phyloP scores from a whole-genome alignment of 2,329 filamentous ascomycete species.

The Anisogramma anomala region DNA sequence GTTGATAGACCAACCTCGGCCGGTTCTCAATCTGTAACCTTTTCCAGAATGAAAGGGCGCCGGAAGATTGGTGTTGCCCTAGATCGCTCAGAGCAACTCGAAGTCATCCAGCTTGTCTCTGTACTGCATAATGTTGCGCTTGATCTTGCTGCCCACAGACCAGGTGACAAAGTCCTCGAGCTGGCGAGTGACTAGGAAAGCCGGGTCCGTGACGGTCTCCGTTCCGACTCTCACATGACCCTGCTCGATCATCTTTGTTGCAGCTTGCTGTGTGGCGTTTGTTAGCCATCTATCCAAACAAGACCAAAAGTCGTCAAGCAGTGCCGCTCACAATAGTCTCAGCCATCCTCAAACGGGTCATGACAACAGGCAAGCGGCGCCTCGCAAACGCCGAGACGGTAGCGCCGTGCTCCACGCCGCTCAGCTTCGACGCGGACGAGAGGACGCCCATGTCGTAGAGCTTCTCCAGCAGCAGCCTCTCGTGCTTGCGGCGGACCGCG shows the following conservation, averaged over 20 bases:
- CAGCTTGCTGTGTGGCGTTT: constrained; percentile 42
- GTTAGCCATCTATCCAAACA: neutral
- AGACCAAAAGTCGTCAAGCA: neutral
- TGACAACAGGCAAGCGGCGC: constrained; percentile 73
- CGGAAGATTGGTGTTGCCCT: neutral
- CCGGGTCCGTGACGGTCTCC: constrained; percentile 80
- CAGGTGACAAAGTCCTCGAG: constrained; percentile 97
- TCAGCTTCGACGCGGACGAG: constrained; percentile 62
- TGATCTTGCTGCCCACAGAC: constrained; percentile 94
- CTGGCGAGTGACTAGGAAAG: constrained; percentile 74
- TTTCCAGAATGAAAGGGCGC: no score
- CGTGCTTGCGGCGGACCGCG: constrained; percentile 68
- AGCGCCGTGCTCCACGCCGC: constrained; percentile 74
- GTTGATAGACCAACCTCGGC: no score
- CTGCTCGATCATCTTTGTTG: constrained; percentile 81
- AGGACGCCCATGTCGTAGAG: constrained; percentile 87
- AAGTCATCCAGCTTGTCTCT: constrained; percentile 93
- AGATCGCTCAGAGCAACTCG: constrained; percentile 56
- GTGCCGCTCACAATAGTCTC: constrained; percentile 53
- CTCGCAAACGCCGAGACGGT: constrained; percentile 85
- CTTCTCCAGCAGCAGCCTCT: constrained; percentile 80
- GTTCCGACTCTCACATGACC: constrained; percentile 87
- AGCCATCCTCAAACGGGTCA: constrained; percentile 82
- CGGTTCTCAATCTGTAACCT: no score
- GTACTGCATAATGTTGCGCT: constrained; percentile 90